Percentiles rank a stretch among this genome's conserved stretches.
Evolutionary conservation across 495 filamentous ascomycete genomes (phyloP).

Genomic region (Aspergillus nanangensis): DNA sequence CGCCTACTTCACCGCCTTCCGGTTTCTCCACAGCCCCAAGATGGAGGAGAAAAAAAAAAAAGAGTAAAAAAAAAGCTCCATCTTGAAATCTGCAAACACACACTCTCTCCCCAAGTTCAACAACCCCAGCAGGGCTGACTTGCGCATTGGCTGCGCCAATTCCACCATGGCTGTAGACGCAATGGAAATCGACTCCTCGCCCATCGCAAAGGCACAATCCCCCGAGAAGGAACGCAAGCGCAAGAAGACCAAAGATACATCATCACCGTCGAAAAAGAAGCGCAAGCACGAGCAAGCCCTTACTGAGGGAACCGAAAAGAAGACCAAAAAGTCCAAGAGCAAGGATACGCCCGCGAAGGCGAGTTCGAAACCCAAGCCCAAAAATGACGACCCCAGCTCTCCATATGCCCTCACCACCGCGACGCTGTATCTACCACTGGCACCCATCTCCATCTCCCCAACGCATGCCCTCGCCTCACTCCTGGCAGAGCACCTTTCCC

Average conservation of each 20-base stretch:
- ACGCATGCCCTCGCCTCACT: slow-evolving; percentile 59
- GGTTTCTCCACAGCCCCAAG: slow-evolving; percentile 3
- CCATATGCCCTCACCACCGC: slow-evolving; percentile 59
- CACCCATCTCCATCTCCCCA: slow-evolving; percentile 63
- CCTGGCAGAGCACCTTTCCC: slow-evolving; percentile 71
- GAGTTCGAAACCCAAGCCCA: slow-evolving; percentile 5
- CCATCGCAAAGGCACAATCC: slow-evolving; percentile 13
- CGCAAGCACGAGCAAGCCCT: slow-evolving; percentile 38
- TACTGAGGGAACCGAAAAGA: slow-evolving; percentile 14
- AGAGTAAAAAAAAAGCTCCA: slow-evolving; percentile 34
- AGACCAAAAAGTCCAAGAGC: slow-evolving; percentile 22
- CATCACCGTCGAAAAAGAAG: slow-evolving; percentile 44
- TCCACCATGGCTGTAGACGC: slow-evolving; percentile 37
- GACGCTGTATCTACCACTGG: slow-evolving; percentile 66
- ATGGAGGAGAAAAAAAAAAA: slow-evolving; percentile 15
- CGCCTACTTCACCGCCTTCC: slow-evolving; percentile 27
- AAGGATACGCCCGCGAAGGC: slow-evolving; percentile 16
- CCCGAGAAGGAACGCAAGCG: slow-evolving; percentile 55
- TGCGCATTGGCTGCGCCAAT: slow-evolving; percentile 18
- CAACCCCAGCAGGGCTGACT: slow-evolving; percentile 9
- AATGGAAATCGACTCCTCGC: slow-evolving; percentile 38
- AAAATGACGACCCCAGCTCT: slow-evolving; percentile 36
- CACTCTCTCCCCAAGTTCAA: slow-evolving; percentile 6
- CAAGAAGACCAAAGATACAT: slow-evolving; percentile 33
- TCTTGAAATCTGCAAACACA: slow-evolving; percentile 17